These are phyloP conservation scores for Xylariaceae sp. DNA, from an alignment of 2,329 filamentous ascomycete species.

Conservation along the genomic window DNA sequence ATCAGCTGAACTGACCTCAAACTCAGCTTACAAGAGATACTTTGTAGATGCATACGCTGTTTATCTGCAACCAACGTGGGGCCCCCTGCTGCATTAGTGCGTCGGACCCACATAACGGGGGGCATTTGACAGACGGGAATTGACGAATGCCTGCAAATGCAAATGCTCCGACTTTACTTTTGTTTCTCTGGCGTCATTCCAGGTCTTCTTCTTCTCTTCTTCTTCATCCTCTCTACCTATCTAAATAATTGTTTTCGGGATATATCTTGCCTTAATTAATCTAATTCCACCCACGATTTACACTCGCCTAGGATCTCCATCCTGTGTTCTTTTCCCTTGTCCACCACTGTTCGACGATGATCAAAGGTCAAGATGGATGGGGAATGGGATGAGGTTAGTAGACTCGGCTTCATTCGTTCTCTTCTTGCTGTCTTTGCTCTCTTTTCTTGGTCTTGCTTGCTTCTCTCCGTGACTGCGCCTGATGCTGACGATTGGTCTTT, in stretches of 20 bases:
- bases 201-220: not conserved
- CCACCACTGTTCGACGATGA: slow-evolving; percentile 23
- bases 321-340: slow-evolving; percentile 1
- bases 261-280: not conserved
- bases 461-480: not conserved
- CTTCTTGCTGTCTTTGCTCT: not conserved
- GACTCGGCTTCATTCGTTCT: too few species aligned
- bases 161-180: not conserved
- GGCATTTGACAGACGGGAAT: not conserved
- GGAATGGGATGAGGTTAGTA: slow-evolving; percentile 62
- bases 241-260: not conserved
- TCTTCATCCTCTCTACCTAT: not conserved
- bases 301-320: not conserved
- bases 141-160: not conserved
- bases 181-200: not conserved
- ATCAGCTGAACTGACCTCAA: too few species aligned
- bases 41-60: not conserved
- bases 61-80: not conserved
- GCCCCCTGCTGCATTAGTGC: not conserved
- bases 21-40: not conserved
- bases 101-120: not conserved
- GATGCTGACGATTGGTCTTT: not conserved
- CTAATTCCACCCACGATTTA: not conserved
- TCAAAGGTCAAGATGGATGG: slow-evolving; percentile 51
- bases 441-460: not conserved